Evolutionary conservation across 148 eudicot genomes (phyloP), one percentile per base, ranked within the genome.

Genomic region (Persicaria tinctoria): DNA sequence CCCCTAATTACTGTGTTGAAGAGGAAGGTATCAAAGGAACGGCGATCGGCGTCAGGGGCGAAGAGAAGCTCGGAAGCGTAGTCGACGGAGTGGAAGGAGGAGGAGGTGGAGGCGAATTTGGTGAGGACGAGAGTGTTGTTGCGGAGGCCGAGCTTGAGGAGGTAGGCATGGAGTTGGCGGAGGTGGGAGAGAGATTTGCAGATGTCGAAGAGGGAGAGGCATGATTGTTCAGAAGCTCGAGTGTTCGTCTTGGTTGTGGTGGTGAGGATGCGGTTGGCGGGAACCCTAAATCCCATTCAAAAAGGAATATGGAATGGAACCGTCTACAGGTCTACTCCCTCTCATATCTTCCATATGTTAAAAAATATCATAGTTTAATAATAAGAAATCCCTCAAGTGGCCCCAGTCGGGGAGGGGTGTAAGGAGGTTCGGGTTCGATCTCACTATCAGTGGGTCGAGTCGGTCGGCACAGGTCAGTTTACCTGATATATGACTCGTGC

Each of bases 51-150:
- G 8, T 77, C 64, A 7, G 89, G 74, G 71, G 77, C 20, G 74
- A 90, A 90, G 4, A 86, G 74, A 70, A 83, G 76, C 51, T 83
- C 49, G 12, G 84, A 76, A 47, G 91, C 85, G 70, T 88, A 82
- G 66, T 70, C 13, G 57, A 89, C 74, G 74, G 86, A 79, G 69
- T 78, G 48, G 75, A 86, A 80, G 5, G 70, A 46, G 13, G 70
- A 41, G 70, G 70, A 66, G 3, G 80, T 74, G 79, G 90, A 85
- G 46, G 87, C 53, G 81, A 90, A 90, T 50, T 84, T 88, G 49
- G 95, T 86, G 79, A 88, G 86, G 78, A 90, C 86, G 18, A 86
- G 69, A 17, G 87, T 80, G 87, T 88, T 86, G 83, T 53, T 72
- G 6, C 75, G 87, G 62, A 88, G 89, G 38, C 92, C 95, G 16